phyloP scores from a whole-genome alignment of 176 grass and related monocot species.

The Eremochloa ophiuroides region DNA sequence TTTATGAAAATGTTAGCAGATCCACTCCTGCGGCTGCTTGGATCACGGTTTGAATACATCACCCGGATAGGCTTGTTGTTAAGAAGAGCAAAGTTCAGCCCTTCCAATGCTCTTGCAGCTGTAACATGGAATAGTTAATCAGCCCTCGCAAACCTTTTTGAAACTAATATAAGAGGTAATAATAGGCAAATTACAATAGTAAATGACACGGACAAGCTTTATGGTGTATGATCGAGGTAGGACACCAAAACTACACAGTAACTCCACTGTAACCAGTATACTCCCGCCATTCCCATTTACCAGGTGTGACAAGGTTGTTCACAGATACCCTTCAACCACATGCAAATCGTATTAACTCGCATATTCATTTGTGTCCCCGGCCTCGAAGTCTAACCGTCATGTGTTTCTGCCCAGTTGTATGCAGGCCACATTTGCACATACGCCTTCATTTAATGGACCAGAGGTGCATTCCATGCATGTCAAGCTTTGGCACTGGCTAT shows the following conservation, averaged over 20 bases:
- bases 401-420: no score
- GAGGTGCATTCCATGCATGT: no score
- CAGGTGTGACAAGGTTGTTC: no score
- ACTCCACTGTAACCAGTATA: neutral
- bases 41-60: slow-evolving; percentile 83
- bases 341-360: no score
- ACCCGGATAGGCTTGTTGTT: slow-evolving; percentile 62
- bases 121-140: slow-evolving; percentile 24
- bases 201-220: neutral
- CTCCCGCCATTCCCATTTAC: no score
- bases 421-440: no score
- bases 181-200: neutral
- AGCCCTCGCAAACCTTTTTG: neutral
- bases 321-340: no score
- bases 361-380: no score
- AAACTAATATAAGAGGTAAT: neutral
- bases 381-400: no score
- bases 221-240: neutral
- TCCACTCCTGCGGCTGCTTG: slow-evolving; percentile 68
- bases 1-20: slow-evolving; percentile 87
- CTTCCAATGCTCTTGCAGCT: slow-evolving; percentile 69
- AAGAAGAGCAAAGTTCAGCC: slow-evolving; percentile 62
- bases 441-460: no score
- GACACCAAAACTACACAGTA: neutral
- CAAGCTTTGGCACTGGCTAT: no score